Evolutionary conservation across 805 yeast genomes (phyloP).

Genomic region (Kuraishia hungarica): DNA sequence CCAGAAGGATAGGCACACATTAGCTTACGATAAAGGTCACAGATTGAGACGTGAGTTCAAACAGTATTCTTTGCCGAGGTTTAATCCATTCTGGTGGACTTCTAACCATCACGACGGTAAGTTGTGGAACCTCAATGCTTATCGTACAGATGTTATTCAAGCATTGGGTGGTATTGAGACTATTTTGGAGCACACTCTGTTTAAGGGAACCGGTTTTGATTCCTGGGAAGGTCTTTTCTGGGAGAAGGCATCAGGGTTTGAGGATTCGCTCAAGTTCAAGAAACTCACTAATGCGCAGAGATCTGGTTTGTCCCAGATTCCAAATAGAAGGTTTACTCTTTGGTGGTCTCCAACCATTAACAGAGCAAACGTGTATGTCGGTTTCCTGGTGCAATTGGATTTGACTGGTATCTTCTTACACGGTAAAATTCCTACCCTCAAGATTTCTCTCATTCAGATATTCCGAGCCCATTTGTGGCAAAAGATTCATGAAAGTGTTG

Average conservation of each 20-base stretch:
- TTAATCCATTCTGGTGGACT: slow-evolving; percentile 96
- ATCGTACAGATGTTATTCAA: slow-evolving; percentile 92
- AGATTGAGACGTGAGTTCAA: slow-evolving; percentile 74
- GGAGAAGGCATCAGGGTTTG: slow-evolving; percentile 97
- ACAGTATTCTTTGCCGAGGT: slow-evolving; percentile 60
- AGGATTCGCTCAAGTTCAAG: slow-evolving; percentile 89
- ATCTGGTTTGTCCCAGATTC: slow-evolving; percentile 94
- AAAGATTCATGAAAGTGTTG: slow-evolving; percentile 92
- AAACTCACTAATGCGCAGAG: slow-evolving; percentile 96
- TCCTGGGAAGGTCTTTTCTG: slow-evolving; percentile 98
- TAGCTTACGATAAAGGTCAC: slow-evolving; percentile 93
- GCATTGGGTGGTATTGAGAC: slow-evolving; percentile 97
- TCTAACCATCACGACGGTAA: slow-evolving; percentile 90
- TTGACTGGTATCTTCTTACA: slow-evolving; percentile 94
- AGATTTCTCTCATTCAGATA: slow-evolving; percentile 90
- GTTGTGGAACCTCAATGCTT: slow-evolving; percentile 87
- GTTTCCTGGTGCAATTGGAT: slow-evolving; percentile 92
- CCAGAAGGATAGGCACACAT: slow-evolving; percentile 89
- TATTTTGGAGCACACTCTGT: slow-evolving; percentile 87
- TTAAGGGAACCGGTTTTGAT: slow-evolving; percentile 95
- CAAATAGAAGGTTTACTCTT: slow-evolving; percentile 90
- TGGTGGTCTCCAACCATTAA: slow-evolving; percentile 99
- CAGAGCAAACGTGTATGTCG: slow-evolving; percentile 96
- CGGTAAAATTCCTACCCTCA: slow-evolving; percentile 95
- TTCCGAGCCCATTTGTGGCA: slow-evolving; percentile 99